Evolutionary conservation across 192 early-diverging fungal genomes (phyloP), one percentile per base, ranked within the genome.

Genomic region (Entomortierella parvispora): DNA sequence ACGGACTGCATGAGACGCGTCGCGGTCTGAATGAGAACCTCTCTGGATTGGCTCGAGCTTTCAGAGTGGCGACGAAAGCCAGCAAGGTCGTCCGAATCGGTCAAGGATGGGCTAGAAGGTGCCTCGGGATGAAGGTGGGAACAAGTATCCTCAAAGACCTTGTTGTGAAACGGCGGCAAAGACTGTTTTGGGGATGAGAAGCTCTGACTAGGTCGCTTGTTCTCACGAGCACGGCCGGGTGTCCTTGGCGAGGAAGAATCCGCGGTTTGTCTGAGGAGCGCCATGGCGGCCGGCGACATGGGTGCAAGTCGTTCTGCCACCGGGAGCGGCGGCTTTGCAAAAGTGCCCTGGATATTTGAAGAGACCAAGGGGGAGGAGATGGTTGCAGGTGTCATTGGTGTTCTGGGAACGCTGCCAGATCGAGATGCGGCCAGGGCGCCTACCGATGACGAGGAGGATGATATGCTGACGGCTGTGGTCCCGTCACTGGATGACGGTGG

Each of bases 71-170:
- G 58, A 12, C 74, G 74, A 34, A 68, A 56, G 6, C 32, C 55
- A 15, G 51, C 6, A 9, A 42, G 51, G 4, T 59, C 57, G 17
- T 46, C 45, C 18, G 28, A 17, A 22, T 22, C 61, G 1, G 12
- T 40, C 37, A 40, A 40, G 37, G 37, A 40, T 12, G 53, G 26
- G 29, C 17, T 4, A 47, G 40, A 44, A 22, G 42, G 10, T 47
- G 42, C 33, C 33, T 26, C 26, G 43, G 23, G 37, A 2, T 68
- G 58, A 9, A 77, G 43, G 29, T 77, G 74, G 0, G 74, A 77
- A 55, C 74, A 77, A 28, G 74, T 77, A 33, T 77, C 74, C 23
- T 68, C 61, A 28, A 77, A 68, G n/a, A 60, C 32, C 9, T 55
- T 54, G 2, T 64, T 52, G 23, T 77, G 74, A 20, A 61, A 77